These are phyloP conservation scores for Auriscalpium microsporum DNA, from an alignment of 768 basidiomycete species.

Conservation along the genomic window DNA sequence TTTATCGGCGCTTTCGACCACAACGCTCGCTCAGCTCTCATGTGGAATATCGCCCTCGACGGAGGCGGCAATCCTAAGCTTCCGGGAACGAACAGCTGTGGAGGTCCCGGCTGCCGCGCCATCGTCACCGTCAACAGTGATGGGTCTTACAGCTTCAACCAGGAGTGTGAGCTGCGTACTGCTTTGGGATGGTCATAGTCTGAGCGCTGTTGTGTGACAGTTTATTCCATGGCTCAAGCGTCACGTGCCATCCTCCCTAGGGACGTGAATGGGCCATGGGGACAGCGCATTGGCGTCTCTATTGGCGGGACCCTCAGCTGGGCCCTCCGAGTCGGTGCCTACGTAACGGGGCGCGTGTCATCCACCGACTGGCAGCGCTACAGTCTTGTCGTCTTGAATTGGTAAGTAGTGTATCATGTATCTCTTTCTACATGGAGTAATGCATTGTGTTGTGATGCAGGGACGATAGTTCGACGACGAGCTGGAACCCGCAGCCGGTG, in stretches of 20 bases:
- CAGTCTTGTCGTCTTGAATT: constrained; percentile 68
- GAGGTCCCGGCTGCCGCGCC: constrained; percentile 52
- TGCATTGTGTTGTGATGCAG: constrained; percentile 8
- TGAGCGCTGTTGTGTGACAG: constrained; percentile 21
- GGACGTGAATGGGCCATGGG: constrained; percentile 59
- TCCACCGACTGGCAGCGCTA: constrained; percentile 55
- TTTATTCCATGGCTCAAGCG: constrained; percentile 67
- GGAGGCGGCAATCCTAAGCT: constrained; percentile 51
- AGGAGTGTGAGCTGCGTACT: constrained; percentile 47
- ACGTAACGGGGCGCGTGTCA: constrained; percentile 46
- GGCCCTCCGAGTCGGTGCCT: constrained; percentile 58
- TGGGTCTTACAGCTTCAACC: constrained; percentile 56
- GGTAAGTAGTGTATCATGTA: constrained; percentile 37
- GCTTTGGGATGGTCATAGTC: no score
- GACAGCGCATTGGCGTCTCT: constrained; percentile 57
- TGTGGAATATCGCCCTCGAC: constrained; percentile 73
- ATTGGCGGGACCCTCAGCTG: constrained; percentile 48
- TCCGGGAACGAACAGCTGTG: constrained; percentile 57
- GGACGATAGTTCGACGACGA: constrained; percentile 41
- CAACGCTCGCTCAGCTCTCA: constrained; percentile 41
- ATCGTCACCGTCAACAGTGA: constrained; percentile 59
- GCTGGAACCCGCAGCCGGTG: constrained; percentile 49
- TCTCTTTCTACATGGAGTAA: neutral
- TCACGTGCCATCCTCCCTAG: constrained; percentile 67
- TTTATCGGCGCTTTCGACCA: constrained; percentile 36